These are phyloP conservation scores for Botryotinia narcissicola DNA, from an alignment of 2,329 filamentous ascomycete species.

Conservation along the genomic window DNA sequence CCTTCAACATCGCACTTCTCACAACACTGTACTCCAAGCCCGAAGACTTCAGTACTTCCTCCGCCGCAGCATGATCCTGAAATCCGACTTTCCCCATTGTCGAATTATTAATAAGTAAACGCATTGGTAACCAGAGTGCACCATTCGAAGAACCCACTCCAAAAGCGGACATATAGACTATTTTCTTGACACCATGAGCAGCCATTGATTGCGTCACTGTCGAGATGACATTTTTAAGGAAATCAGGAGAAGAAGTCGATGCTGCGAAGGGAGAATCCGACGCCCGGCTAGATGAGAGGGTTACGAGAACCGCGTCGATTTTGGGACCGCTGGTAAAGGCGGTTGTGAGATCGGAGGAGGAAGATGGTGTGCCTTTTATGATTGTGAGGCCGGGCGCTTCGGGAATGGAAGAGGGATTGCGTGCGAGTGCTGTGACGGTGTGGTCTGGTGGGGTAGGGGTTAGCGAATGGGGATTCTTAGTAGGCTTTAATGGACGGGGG, in stretches of 20 bases:
- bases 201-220: constrained; percentile 39
- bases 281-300: constrained; percentile 48
- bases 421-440: constrained; percentile 47
- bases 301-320: constrained; percentile 46
- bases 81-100: constrained; percentile 44
- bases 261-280: constrained; percentile 49
- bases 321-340: constrained; percentile 27
- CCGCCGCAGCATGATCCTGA: constrained; percentile 46
- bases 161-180: constrained; percentile 51
- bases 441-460: constrained; percentile 37
- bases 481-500: background rate
- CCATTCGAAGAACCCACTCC: constrained; percentile 48
- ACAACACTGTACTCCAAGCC: constrained; percentile 27
- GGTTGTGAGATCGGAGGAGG: background rate
- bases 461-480: background rate
- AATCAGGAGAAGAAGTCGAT: constrained; percentile 1
- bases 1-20: constrained; percentile 26
- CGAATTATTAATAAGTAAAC: constrained; percentile 46
- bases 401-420: constrained; percentile 40
- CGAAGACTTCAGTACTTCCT: constrained; percentile 19
- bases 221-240: background rate
- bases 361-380: constrained; percentile 37
- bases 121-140: constrained; percentile 44
- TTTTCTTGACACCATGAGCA: constrained; percentile 39
- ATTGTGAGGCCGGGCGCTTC: constrained; percentile 40